A percentile compares a stretch with the other conserved stretches of the same genome.
Conservation (phyloP, 2,329 filamentous ascomycete genomes). For the Sporothrix brunneoviolacea region DNA sequence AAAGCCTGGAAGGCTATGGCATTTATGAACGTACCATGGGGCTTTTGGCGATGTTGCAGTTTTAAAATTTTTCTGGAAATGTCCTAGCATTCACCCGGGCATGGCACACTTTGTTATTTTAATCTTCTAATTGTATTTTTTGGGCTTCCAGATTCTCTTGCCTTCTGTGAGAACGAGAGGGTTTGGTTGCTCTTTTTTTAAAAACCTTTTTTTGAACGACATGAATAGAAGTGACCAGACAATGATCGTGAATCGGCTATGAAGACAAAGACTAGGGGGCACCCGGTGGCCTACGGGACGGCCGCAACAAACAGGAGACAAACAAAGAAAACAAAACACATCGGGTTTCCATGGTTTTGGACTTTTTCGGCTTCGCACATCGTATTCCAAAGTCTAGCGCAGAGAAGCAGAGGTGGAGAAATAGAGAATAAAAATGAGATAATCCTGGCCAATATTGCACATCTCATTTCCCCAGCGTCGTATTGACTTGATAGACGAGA, state of each 20-base stretch:
- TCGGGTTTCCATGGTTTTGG: too few relatives aligned
- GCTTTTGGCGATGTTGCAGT: slow-evolving; percentile 22
- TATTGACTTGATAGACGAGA: neutral
- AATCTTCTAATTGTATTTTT: slow-evolving; percentile 42
- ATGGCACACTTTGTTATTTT: slow-evolving; percentile 32
- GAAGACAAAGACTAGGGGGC: too few relatives aligned
- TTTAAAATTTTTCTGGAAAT: slow-evolving; percentile 27
- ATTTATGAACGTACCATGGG: slow-evolving; percentile 22
- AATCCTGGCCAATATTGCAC: neutral
- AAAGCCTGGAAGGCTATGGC: slow-evolving; percentile 36
- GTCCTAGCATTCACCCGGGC: too few relatives aligned
- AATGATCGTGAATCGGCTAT: neutral
- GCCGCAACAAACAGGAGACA: neutral
- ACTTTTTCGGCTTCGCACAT: too few relatives aligned
- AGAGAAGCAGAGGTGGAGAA: neutral
- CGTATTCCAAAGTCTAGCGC: too few relatives aligned
- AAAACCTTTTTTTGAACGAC: slow-evolving; percentile 3
- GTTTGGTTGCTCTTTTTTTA: slow-evolving; percentile 16
- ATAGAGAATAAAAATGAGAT: neutral
- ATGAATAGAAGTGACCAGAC: neutral
- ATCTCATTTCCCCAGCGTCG: slow-evolving; percentile 11
- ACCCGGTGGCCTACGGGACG: too few relatives aligned
- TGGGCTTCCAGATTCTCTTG: slow-evolving; percentile 13
- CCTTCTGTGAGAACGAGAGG: slow-evolving; percentile 9
- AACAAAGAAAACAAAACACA: neutral